These are phyloP conservation scores for Aristolochia fimbriata DNA, from an alignment of 164 flowering plant species.

Conservation along the genomic window DNA sequence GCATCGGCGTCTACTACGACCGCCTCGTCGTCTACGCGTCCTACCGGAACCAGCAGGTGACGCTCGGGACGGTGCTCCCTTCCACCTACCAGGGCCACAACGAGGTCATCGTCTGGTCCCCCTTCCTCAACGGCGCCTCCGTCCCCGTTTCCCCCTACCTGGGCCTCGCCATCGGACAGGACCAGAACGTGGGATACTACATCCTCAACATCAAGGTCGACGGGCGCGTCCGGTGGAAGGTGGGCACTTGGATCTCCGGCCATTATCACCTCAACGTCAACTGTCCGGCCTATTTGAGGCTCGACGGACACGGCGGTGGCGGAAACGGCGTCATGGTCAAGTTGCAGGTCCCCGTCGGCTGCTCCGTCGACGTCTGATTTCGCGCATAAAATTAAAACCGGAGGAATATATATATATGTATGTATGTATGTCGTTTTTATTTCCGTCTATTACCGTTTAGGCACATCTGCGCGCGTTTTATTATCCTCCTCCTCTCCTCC, in stretches of 20 bases:
- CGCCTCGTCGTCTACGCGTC: slow-evolving; percentile 4
- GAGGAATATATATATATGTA: not conserved
- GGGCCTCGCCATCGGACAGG: slow-evolving; percentile 1
- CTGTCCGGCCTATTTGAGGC: slow-evolving; percentile 7
- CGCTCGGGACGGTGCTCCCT: slow-evolving; percentile 2
- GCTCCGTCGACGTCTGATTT: slow-evolving; percentile 4
- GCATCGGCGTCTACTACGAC: slow-evolving; percentile 17
- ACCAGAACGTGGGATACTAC: not conserved
- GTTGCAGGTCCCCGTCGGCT: slow-evolving; percentile 3
- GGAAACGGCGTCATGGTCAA: not conserved
- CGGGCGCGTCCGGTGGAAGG: slow-evolving; percentile 14
- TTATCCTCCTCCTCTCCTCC: no score
- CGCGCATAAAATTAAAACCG: no score
- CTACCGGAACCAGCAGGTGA: slow-evolving; percentile 15
- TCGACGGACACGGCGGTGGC: not conserved
- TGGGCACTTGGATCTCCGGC: slow-evolving; percentile 15
- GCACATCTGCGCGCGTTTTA: no score
- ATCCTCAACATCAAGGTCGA: slow-evolving; percentile 5
- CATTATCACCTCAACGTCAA: slow-evolving; percentile 11
- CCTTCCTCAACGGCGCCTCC: slow-evolving; percentile 4
- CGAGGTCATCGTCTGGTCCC: slow-evolving; percentile 9
- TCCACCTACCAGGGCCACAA: slow-evolving; percentile 9
- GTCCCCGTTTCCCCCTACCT: slow-evolving; percentile 13
- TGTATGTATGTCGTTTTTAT: not conserved
- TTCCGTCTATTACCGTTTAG: no score